Evolutionary conservation across 768 basidiomycete genomes (phyloP).

Genomic region (Termitomyces sp.): DNA sequence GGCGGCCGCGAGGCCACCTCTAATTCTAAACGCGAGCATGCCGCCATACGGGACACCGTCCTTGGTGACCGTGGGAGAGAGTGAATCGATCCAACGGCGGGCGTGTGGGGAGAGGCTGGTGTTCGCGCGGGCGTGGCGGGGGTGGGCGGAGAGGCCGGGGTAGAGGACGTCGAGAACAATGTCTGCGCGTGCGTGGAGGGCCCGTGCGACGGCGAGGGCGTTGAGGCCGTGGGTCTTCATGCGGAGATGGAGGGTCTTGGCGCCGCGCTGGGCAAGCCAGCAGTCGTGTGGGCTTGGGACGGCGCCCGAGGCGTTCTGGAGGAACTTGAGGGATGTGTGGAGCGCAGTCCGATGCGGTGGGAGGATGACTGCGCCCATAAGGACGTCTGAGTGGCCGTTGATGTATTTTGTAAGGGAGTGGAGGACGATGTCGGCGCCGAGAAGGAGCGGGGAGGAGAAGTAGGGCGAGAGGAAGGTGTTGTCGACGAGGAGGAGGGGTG

Average conservation of each 20-base stretch:
- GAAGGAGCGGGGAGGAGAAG: constrained; percentile 82
- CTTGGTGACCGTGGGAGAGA: constrained; percentile 20
- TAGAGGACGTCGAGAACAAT: constrained; percentile 82
- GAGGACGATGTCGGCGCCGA: constrained; percentile 79
- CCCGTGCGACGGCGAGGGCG: constrained; percentile 69
- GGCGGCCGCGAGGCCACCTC: constrained; percentile 50
- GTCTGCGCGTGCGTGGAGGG: constrained; percentile 44
- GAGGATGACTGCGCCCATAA: constrained; percentile 82
- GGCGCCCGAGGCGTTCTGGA: constrained; percentile 87
- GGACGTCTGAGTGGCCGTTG: constrained; percentile 90
- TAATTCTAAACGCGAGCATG: constrained; percentile 79
- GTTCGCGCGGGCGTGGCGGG: constrained; percentile 61
- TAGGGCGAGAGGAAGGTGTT: constrained; percentile 94
- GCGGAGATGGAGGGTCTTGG: constrained; percentile 86
- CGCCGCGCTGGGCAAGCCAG: constrained; percentile 86
- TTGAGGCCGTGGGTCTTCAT: constrained; percentile 85
- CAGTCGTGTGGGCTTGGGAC: constrained; percentile 83
- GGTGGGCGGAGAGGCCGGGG: constrained; percentile 70
- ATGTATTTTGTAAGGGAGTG: constrained; percentile 89
- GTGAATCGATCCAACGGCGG: constrained; percentile 47
- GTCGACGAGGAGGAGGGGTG: constrained; percentile 84
- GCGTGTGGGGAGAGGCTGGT: constrained; percentile 65
- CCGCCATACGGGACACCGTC: constrained; percentile 84
- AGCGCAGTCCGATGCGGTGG: constrained; percentile 47
- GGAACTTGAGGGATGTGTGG: constrained; percentile 63